These are phyloP conservation scores for Leishmania martiniquensis DNA, from an alignment of 208 protist genomes.

Conservation along the genomic window DNA sequence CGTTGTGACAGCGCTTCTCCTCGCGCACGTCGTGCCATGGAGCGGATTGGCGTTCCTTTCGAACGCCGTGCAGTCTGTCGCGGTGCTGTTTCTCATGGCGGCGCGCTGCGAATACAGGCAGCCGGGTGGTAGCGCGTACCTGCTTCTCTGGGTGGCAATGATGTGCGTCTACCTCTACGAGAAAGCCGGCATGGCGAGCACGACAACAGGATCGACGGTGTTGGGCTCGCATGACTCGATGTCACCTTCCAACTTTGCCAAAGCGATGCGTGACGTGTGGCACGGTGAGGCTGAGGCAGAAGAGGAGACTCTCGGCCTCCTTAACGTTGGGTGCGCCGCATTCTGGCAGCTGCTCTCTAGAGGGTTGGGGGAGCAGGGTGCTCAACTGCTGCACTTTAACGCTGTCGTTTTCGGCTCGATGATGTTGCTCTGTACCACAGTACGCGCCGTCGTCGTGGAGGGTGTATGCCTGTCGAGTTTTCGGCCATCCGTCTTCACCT, in stretches of 20 bases:
- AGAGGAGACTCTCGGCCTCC: slow-evolving; percentile 1
- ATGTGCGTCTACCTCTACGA: slow-evolving; percentile 32
- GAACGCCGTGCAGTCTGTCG: slow-evolving; percentile 38
- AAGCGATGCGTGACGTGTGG: background rate
- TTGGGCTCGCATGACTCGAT: slow-evolving; percentile 1
- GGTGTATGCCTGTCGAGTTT: background rate
- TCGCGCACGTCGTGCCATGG: slow-evolving; percentile 30
- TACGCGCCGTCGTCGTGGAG: slow-evolving; percentile 23
- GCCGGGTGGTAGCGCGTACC: slow-evolving; percentile 30
- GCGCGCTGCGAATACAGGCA: slow-evolving; percentile 39
- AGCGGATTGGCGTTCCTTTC: slow-evolving; percentile 38
- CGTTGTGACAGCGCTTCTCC: slow-evolving; percentile 11
- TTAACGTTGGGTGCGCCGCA: slow-evolving; percentile 1
- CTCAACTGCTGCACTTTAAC: slow-evolving; percentile 30
- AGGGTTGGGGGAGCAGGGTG: slow-evolving; percentile 19
- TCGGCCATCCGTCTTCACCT: background rate
- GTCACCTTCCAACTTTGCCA: slow-evolving; percentile 1
- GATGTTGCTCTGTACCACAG: slow-evolving; percentile 23
- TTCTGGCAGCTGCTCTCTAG: slow-evolving; percentile 25
- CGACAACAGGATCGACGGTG: slow-evolving; percentile 1
- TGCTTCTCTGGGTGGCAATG: slow-evolving; percentile 42
- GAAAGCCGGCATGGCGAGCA: background rate
- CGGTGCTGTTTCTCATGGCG: slow-evolving; percentile 43
- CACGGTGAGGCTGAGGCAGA: background rate
- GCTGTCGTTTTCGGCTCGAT: slow-evolving; percentile 26